Evolutionary conservation across 1,139 yeast species (phyloP), one percentile per base, ranked within the genome.

Genomic region (Hyphopichia khmerensis): DNA sequence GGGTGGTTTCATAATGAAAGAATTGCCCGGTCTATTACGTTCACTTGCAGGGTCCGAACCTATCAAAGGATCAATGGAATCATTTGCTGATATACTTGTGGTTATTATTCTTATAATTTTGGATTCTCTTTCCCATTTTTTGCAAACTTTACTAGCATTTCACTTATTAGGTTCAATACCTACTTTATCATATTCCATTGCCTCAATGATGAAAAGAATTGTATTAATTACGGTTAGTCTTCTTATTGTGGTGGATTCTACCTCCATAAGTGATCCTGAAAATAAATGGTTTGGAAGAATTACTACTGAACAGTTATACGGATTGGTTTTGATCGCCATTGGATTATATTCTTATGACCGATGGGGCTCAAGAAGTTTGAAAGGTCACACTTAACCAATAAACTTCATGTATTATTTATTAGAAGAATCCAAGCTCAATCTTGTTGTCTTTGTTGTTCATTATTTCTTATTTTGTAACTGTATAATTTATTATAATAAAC

Each of bases 151-250:
- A 36, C 50, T 70, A 19, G 68, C 75, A 35, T 65, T 67, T 44
- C 65, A 67, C 46, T 52, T 70, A 27, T 50, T 70, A 26, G 73
- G 75, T 2, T 65, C 61, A 59, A 59, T 69, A 13, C 72, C 75
- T 2, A 69, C 76, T 5, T 57, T 70, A 27, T 60, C 73, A 5
- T 70, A 69, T 50, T 68, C 74, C 10, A 63, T 70, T 33, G 75
- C 75, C 2, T 66, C 73, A 15, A 67, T 70, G 72, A 62, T 70
- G 69, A 70, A 70, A 49, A 56, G 76, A 44, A 68, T 70, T 0
- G 67, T 69, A 15, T 49, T 70, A 21, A 69, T 70, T 19, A 55
- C 68, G 11, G 60, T 69, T 2, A 66, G 75, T 46, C 62, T 70
- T 9, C 38, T 62, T 7, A 40, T 61, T 41, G 59, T 59, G 3